phyloP scores from a whole-genome alignment of 768 basidiomycete genomes.

The Boletus tomentosulus region DNA sequence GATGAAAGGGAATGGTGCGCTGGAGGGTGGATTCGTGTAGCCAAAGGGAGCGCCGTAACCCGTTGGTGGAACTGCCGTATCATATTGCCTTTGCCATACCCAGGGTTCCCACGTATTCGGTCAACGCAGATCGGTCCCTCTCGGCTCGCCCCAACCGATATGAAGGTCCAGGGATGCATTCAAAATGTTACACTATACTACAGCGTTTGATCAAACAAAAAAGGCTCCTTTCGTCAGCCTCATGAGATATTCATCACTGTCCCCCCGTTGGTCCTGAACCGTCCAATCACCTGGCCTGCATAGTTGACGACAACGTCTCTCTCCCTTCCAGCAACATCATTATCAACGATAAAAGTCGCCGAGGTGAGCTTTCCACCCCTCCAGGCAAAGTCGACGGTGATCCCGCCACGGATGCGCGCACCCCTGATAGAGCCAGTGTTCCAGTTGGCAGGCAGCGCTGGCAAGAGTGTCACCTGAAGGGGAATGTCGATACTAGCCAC shows the following conservation, averaged over 20 bases:
- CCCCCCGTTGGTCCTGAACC: slow-evolving; percentile 23
- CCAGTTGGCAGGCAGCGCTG: slow-evolving; percentile 64
- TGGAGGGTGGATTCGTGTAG: too few relatives aligned
- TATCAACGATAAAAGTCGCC: slow-evolving; percentile 37
- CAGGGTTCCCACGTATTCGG: too few relatives aligned
- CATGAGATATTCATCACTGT: slow-evolving; percentile 8
- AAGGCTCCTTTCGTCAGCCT: neutral
- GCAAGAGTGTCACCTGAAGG: slow-evolving; percentile 56
- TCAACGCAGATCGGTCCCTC: too few relatives aligned
- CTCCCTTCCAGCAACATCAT: slow-evolving; percentile 33
- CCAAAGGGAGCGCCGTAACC: neutral
- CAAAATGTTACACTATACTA: too few relatives aligned
- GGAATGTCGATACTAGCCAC: slow-evolving; percentile 47
- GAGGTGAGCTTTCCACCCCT: slow-evolving; percentile 28
- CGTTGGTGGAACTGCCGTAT: neutral
- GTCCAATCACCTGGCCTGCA: slow-evolving; percentile 32
- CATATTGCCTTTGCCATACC: too few relatives aligned
- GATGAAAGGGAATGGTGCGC: neutral
- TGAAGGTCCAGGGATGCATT: too few relatives aligned
- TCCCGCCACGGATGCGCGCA: slow-evolving; percentile 61
- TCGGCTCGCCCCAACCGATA: too few relatives aligned
- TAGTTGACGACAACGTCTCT: slow-evolving; percentile 36
- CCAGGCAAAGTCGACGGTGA: slow-evolving; percentile 56
- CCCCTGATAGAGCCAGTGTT: slow-evolving; percentile 55
- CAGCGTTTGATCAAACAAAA: neutral